A percentile compares a stretch with the other conserved stretches of the same genome.
Conservation (phyloP, 1,139 yeast genomes). For the Yamadazyma spencermartinsiae region DNA sequence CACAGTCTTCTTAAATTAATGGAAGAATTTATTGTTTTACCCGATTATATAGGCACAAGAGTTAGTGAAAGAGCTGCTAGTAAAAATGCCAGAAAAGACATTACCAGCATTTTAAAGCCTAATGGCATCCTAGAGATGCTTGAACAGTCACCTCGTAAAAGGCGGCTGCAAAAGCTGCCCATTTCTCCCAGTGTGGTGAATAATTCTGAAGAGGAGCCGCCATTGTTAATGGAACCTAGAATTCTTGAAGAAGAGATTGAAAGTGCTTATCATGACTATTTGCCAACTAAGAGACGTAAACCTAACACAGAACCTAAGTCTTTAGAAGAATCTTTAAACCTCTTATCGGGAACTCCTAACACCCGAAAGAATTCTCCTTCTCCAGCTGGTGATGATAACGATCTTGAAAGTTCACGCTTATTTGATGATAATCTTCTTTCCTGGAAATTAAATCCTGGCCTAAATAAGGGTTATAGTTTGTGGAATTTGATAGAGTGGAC, state of each 20-base stretch:
- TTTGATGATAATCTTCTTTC: constrained; percentile 35
- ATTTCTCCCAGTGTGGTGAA: constrained; percentile 1
- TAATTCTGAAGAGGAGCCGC: constrained; percentile 5
- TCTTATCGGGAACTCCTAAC: neutral
- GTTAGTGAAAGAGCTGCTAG: constrained; percentile 6
- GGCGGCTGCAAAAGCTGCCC: constrained; percentile 1
- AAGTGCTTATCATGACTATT: neutral
- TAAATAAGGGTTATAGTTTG: constrained; percentile 22
- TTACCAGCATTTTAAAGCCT: neutral
- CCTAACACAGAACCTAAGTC: neutral
- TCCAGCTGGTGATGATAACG: neutral
- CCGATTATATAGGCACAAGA: neutral
- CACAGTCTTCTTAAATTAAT: neutral
- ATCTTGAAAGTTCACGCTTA: constrained; percentile 17
- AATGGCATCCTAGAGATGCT: constrained; percentile 2
- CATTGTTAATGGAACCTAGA: neutral
- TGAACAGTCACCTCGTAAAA: constrained; percentile 4
- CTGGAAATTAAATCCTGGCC: constrained; percentile 23
- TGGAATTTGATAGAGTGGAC: constrained; percentile 39
- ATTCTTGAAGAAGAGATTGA: constrained; percentile 1
- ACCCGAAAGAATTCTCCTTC: neutral
- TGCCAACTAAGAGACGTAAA: constrained; percentile 1
- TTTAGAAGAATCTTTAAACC: neutral
- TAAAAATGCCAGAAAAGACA: constrained; percentile 4
- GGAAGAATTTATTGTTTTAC: constrained; percentile 2